Evolutionary conservation across 2,329 filamentous ascomycete genomes (phyloP), one percentile per base, ranked within the genome.

Genomic region (Nothophoma quercina): DNA sequence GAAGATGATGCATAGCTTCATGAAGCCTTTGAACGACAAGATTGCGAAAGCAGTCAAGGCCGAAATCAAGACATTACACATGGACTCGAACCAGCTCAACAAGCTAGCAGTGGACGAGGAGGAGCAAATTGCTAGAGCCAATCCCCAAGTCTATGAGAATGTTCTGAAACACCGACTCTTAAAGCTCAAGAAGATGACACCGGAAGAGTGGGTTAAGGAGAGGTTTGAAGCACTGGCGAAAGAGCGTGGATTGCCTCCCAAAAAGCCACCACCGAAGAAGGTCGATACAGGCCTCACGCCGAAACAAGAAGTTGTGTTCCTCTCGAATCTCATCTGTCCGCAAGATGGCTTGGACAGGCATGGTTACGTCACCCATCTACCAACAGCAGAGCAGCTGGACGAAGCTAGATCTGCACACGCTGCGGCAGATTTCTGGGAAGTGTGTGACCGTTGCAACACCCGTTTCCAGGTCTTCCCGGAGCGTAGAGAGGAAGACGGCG

Each of bases 381-480:
- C 93, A 0, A 83, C 84, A 0, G 78, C 83, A 1, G 81, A 82
- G 7, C 88, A 91, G 15, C 83, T 97, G 15, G 78, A 83, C 43
- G 80, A 83, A 42, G 88, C 91, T 0, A 83, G 79, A 26, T 80
- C 83, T 34, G 91, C 87, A 0, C 81, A 91, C 0, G 79, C 84
- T 39, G 80, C 85, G 7, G 84, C 88, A 10, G 83, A 85, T 44
- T 90, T 90, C 39, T 96, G 88, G 82, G 95, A 99, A 75, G 82
- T 86, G 41, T 99, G 95, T 66, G 93, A 96, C 67, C 88, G 95
- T 16, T 99, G 95, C 74, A 82, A 82, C 33, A 86, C 86, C 26
- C 87, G 93, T 18, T 99, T 99, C 67, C 91, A 96, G 67, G 91
- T 96, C 3, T 98, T 96, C 60, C 91, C 93, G 0, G 91, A 92